Conservation (phyloP, 179 eudicot species). For the Beta lomatogona region DNA sequence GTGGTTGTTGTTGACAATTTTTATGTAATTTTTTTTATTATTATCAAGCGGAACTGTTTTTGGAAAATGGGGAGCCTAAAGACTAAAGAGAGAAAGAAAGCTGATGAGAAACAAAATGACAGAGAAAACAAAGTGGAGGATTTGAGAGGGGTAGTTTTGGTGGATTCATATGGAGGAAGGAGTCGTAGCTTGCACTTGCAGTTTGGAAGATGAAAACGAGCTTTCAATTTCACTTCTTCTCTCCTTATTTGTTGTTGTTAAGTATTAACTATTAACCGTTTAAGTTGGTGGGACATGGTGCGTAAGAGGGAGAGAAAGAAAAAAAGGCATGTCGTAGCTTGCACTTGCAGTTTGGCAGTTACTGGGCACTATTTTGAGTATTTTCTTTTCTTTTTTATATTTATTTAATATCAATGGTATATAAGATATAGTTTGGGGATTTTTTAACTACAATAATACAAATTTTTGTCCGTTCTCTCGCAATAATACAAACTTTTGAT, state of each 20-base stretch:
- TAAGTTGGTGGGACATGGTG: slow-evolving; percentile 24
- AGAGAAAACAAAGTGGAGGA: too few relatives aligned
- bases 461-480: too few relatives aligned
- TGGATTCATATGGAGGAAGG: too few relatives aligned
- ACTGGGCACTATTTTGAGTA: not conserved
- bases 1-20: not conserved
- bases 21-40: not conserved
- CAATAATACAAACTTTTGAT: too few relatives aligned
- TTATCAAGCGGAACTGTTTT: not conserved
- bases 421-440: too few relatives aligned
- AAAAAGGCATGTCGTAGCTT: slow-evolving; percentile 51
- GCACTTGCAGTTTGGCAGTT: slow-evolving; percentile 50
- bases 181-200: too few relatives aligned
- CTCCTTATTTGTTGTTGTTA: not conserved
- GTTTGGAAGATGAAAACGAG: slow-evolving; percentile 51
- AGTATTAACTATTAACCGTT: slow-evolving; percentile 6
- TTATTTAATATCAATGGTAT: not conserved
- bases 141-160: too few relatives aligned
- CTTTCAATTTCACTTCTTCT: slow-evolving; percentile 37
- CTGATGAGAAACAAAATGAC: not conserved
- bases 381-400: not conserved
- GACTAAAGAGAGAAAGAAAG: not conserved
- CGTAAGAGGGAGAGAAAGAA: not conserved
- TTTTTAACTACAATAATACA: too few relatives aligned
- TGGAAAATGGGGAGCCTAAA: too few relatives aligned